Percentiles rank a stretch among this genome's conserved stretches.
Evolutionary conservation across 2,329 filamentous ascomycete genomes (phyloP).

Genomic region (Epichloe glyceriae): DNA sequence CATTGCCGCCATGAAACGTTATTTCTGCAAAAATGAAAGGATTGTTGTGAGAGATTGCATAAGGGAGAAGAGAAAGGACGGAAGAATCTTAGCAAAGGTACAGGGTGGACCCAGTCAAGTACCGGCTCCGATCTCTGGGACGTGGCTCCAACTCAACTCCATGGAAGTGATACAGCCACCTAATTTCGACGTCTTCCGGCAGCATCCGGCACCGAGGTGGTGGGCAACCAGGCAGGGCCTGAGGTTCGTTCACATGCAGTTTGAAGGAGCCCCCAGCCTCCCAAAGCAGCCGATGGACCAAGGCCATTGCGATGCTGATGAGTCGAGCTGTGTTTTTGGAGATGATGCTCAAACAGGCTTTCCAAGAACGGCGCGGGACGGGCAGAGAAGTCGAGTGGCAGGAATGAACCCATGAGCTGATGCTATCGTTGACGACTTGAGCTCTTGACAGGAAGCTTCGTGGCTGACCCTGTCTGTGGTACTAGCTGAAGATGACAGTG

Average conservation of each 20-base stretch:
- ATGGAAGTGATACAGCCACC: background rate
- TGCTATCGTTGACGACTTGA: background rate
- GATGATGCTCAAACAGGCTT: background rate
- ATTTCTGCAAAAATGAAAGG: no score
- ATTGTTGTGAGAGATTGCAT: no score
- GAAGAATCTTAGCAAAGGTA: background rate
- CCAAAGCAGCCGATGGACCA: no score
- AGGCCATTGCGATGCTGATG: no score
- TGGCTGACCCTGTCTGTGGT: background rate
- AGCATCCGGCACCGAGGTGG: background rate
- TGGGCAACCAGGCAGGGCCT: background rate
- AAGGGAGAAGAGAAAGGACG: background rate
- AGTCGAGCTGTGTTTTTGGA: background rate
- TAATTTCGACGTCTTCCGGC: background rate
- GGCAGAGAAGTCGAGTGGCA: constrained; percentile 3
- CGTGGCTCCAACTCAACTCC: background rate
- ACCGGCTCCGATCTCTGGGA: background rate
- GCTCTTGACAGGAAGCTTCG: background rate
- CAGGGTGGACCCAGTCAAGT: background rate
- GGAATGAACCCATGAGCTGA: background rate
- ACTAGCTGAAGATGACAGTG: background rate
- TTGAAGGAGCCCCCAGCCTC: no score
- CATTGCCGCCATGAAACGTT: no score
- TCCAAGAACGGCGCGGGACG: constrained; percentile 5
- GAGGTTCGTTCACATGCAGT: background rate